These are phyloP conservation scores for Phytophthora pseudosyringae DNA, from an alignment of 352 stramenopile genomes.

Conservation along the genomic window DNA sequence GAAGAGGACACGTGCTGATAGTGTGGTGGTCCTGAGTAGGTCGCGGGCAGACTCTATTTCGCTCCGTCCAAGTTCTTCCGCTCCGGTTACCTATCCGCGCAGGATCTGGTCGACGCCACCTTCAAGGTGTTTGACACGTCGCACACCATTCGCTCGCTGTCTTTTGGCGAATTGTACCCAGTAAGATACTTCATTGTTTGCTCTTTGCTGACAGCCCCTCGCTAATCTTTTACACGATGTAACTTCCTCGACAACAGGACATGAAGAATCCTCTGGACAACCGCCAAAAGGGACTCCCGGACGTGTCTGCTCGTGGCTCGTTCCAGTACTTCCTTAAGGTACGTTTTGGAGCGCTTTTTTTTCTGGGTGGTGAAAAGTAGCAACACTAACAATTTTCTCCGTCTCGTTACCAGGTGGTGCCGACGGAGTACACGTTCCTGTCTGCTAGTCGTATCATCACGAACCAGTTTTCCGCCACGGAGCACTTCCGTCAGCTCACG, in stretches of 20 bases:
- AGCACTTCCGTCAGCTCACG: conserved; percentile 92
- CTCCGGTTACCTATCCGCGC: conserved; percentile 71
- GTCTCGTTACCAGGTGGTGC: conserved; percentile 87
- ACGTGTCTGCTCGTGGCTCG: conserved; percentile 57
- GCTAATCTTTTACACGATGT: background rate
- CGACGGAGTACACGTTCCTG: conserved; percentile 94
- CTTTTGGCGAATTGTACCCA: conserved; percentile 79
- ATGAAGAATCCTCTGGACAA: conserved; percentile 88
- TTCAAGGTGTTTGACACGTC: conserved; percentile 82
- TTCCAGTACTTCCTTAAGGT: conserved; percentile 91
- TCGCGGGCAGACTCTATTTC: conserved; percentile 83
- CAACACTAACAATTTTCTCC: background rate
- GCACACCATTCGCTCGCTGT: conserved; percentile 67
- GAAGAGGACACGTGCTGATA: background rate
- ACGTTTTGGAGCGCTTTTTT: background rate
- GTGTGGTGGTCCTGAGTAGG: conserved; percentile 39
- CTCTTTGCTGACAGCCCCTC: background rate
- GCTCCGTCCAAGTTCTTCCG: conserved; percentile 85
- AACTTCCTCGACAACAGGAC: conserved; percentile 41
- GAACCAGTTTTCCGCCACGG: conserved; percentile 99
- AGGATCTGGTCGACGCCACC: conserved; percentile 70
- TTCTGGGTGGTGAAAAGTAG: background rate
- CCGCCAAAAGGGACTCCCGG: conserved; percentile 60
- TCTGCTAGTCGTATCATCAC: conserved; percentile 89
- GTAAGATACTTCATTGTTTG: conserved; percentile 35